Conservation (phyloP, 1,139 yeast genomes). For the Pneumocystis murina region DNA sequence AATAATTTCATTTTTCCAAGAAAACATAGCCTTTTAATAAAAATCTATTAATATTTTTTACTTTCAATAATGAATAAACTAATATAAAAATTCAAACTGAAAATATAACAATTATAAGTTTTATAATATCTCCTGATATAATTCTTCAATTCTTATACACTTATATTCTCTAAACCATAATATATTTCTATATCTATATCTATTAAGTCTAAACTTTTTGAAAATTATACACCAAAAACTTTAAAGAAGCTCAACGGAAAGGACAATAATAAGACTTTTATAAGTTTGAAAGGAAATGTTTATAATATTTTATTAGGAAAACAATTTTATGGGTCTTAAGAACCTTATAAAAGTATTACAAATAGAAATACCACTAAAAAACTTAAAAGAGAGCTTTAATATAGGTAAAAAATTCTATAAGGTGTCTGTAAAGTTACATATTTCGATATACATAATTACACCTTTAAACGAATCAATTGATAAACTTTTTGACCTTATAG, state of each 20-base stretch:
- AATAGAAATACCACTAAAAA: constrained; percentile 96
- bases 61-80: background rate
- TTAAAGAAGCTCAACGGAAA: constrained; percentile 65
- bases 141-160: background rate
- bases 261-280: constrained; percentile 57
- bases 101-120: background rate
- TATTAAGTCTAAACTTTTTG: constrained; percentile 50
- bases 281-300: constrained; percentile 73
- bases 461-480: constrained; percentile 48
- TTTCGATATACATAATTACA: constrained; percentile 22
- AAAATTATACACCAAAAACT: constrained; percentile 65
- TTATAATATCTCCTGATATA: background rate
- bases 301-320: constrained; percentile 75
- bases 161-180: background rate
- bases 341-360: constrained; percentile 48
- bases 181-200: background rate
- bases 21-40: too few species aligned
- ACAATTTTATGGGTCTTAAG: constrained; percentile 69
- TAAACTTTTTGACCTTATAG: constrained; percentile 42
- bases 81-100: background rate
- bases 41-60: background rate
- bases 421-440: background rate
- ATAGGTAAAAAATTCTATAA: constrained; percentile 16
- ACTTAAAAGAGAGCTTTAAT: constrained; percentile 83
- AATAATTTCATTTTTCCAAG: too few species aligned